Conservation (phyloP, 805 yeast species). For the Lachancea sp. region DNA sequence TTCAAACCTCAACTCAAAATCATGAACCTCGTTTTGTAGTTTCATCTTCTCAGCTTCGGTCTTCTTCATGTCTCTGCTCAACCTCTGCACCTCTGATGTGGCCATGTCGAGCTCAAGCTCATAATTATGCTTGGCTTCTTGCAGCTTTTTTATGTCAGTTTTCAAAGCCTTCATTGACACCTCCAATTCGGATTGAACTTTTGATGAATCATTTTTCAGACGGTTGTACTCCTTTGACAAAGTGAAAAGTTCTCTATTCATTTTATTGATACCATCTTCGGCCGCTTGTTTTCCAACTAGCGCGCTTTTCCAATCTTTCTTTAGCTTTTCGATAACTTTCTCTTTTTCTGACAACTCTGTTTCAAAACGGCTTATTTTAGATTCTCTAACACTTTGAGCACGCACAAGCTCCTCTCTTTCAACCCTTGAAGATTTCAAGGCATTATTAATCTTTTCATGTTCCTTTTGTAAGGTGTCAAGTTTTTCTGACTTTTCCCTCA, state of each 20-base stretch:
- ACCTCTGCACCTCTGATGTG: not conserved
- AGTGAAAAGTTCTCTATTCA: conserved; percentile 75
- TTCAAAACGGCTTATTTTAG: conserved; percentile 32
- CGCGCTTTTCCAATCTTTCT: conserved; percentile 24
- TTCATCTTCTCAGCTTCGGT: conserved; percentile 18
- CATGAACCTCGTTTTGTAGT: conserved; percentile 22
- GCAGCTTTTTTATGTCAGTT: not conserved
- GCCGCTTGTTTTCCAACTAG: conserved; percentile 49
- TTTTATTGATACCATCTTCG: conserved; percentile 83
- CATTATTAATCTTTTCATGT: conserved; percentile 6
- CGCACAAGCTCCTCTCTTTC: conserved; percentile 21
- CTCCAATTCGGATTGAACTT: conserved; percentile 32
- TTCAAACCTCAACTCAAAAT: conserved; percentile 24
- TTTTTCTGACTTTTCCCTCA: not conserved
- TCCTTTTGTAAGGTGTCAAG: not conserved
- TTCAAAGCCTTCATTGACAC: conserved; percentile 8
- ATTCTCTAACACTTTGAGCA: conserved; percentile 32
- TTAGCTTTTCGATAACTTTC: conserved; percentile 21
- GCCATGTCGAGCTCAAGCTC: not conserved
- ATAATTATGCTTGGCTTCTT: not conserved
- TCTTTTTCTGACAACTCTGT: conserved; percentile 12
- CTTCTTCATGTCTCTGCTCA: conserved; percentile 9
- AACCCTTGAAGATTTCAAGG: conserved; percentile 18
- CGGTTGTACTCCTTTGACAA: conserved; percentile 55
- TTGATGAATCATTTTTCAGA: conserved; percentile 38